Evolutionary conservation across 495 filamentous ascomycete genomes (phyloP).

Genomic region (Penicillium mononematosum): DNA sequence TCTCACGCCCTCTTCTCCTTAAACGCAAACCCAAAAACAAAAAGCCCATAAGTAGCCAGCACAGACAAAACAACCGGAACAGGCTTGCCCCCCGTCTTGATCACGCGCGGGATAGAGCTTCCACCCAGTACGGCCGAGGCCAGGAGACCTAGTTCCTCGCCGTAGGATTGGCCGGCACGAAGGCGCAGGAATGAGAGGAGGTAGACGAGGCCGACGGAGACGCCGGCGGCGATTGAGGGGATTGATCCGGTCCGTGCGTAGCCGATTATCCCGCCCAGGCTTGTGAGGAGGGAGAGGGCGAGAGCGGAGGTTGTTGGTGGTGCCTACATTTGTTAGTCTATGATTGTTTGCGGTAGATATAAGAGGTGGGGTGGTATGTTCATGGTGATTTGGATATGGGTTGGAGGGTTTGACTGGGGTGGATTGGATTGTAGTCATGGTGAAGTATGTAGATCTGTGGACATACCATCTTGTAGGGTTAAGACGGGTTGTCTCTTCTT

Average conservation of each 20-base stretch:
- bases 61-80: slow-evolving; percentile 72
- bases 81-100: slow-evolving; percentile 68
- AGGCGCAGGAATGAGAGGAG: slow-evolving; percentile 47
- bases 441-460: not conserved
- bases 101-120: slow-evolving; percentile 76
- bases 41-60: slow-evolving; percentile 61
- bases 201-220: slow-evolving; percentile 68
- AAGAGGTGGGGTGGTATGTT: slow-evolving; percentile 11
- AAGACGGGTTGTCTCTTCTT: not conserved
- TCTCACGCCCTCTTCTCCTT: slow-evolving; percentile 20
- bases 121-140: slow-evolving; percentile 81
- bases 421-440: not conserved
- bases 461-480: slow-evolving; percentile 5
- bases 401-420: not conserved
- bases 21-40: slow-evolving; percentile 62
- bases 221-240: slow-evolving; percentile 79
- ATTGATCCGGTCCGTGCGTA: slow-evolving; percentile 79
- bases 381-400: slow-evolving; percentile 8
- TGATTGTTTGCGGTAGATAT: not conserved
- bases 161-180: slow-evolving; percentile 59
- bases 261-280: slow-evolving; percentile 81
- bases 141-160: slow-evolving; percentile 71
- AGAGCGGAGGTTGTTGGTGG: slow-evolving; percentile 54
- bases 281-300: slow-evolving; percentile 77
- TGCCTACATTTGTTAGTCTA: slow-evolving; percentile 11